A percentile compares a stretch with the other conserved stretches of the same genome.
phyloP scores from a whole-genome alignment of 2,329 filamentous ascomycete species.

The Ophiostoma populinum region DNA sequence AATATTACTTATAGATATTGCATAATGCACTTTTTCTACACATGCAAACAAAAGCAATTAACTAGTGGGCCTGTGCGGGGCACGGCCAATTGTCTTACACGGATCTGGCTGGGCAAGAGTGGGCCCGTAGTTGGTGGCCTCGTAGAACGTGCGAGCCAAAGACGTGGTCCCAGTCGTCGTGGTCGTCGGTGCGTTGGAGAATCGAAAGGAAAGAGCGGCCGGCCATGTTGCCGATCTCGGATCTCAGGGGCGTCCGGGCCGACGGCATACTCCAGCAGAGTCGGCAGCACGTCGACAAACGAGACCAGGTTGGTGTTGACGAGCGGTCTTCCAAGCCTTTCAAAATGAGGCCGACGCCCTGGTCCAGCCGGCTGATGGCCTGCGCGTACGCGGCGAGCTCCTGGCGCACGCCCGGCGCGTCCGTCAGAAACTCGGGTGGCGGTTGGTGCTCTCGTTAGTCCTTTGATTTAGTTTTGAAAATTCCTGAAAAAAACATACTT shows the following conservation, averaged over 20 bases:
- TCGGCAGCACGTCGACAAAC: conserved; percentile 28
- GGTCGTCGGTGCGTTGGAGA: conserved; percentile 11
- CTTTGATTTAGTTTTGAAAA: no score
- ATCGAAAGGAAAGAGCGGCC: conserved; percentile 23
- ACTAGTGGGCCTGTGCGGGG: no score
- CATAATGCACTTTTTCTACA: no score
- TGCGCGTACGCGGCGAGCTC: conserved; percentile 27
- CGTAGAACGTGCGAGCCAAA: conserved; percentile 34
- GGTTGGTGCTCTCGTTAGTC: background rate
- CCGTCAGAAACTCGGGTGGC: conserved; percentile 21
- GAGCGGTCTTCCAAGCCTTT: conserved; percentile 16
- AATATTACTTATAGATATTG: no score
- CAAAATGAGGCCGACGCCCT: conserved; percentile 24
- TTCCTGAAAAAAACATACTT: no score
- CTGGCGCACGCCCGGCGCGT: conserved; percentile 21
- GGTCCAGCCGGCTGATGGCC: conserved; percentile 24
- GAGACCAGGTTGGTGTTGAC: conserved; percentile 27
- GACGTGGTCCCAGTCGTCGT: conserved; percentile 18
- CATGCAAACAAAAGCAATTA: no score
- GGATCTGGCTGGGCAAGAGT: no score
- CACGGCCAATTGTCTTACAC: no score
- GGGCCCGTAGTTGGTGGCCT: conserved; percentile 30
- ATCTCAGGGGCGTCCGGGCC: conserved; percentile 2
- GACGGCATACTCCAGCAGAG: conserved; percentile 23
- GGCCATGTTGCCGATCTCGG: conserved; percentile 11